Evolutionary conservation across 2,329 filamentous ascomycete species (phyloP).

Genomic region (Berkeleyomyces basicola): DNA sequence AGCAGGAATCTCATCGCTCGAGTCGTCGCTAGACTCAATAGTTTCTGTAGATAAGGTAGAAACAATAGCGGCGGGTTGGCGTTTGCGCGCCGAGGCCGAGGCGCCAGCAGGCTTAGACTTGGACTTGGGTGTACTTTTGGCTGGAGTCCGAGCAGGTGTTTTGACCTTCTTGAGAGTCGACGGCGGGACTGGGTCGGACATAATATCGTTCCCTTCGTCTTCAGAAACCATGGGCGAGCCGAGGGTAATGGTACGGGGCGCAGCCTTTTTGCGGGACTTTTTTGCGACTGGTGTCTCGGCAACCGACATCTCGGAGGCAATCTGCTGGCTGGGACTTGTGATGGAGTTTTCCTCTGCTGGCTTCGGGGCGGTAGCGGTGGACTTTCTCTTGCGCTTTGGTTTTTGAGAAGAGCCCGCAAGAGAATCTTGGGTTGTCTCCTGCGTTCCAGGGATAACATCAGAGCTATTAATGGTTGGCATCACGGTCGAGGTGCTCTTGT

Average conservation of each 20-base stretch:
- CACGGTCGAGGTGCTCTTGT: background rate
- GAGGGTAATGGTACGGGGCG: background rate
- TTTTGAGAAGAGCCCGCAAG: background rate
- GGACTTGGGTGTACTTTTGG: background rate
- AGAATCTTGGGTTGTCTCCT: background rate
- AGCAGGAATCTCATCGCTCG: conserved; percentile 1
- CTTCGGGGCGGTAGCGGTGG: background rate
- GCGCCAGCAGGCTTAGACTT: background rate
- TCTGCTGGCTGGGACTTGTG: background rate
- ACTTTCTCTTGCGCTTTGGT: background rate
- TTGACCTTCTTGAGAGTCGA: background rate
- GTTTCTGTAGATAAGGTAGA: conserved; percentile 8
- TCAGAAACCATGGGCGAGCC: conserved; percentile 2
- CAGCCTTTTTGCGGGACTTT: background rate
- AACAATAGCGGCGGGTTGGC: background rate
- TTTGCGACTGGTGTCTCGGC: background rate
- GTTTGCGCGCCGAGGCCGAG: background rate
- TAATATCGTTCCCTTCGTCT: background rate
- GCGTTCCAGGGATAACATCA: background rate
- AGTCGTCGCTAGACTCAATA: conserved; percentile 13
- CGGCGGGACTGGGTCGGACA: background rate
- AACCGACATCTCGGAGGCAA: background rate
- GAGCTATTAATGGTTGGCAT: background rate
- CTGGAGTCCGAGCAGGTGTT: background rate
- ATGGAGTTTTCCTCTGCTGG: background rate